Evolutionary conservation across 2,329 filamentous ascomycete species (phyloP).

Genomic region (Paramyrothecium sp.): DNA sequence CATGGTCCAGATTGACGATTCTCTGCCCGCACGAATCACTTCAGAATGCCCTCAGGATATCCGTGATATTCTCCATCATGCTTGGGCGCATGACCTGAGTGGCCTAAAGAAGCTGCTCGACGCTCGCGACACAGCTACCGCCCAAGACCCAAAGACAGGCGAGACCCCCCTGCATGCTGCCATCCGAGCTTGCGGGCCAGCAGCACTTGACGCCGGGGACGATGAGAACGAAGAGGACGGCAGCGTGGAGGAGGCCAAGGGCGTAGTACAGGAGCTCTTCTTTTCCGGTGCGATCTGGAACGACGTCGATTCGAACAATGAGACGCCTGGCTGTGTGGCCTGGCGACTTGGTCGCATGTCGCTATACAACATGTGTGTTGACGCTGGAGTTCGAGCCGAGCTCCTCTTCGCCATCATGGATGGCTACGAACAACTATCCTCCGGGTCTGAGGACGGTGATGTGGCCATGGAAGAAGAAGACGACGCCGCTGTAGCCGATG

Average conservation of each 20-base stretch:
- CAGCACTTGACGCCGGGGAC: slow-evolving; percentile 19
- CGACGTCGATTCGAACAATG: slow-evolving; percentile 79
- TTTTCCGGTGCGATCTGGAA: slow-evolving; percentile 96
- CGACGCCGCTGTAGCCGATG: slow-evolving; percentile 28
- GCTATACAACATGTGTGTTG: slow-evolving; percentile 80
- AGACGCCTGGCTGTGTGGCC: slow-evolving; percentile 91
- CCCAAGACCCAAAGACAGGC: slow-evolving; percentile 81
- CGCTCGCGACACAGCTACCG: slow-evolving; percentile 63
- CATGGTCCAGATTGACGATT: slow-evolving; percentile 42
- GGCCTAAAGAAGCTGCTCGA: slow-evolving; percentile 69
- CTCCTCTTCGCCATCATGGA: slow-evolving; percentile 80
- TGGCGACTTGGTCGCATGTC: slow-evolving; percentile 63
- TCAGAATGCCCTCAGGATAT: slow-evolving; percentile 48
- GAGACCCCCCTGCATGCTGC: slow-evolving; percentile 88
- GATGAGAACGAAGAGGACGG: slow-evolving; percentile 32
- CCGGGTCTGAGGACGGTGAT: slow-evolving; percentile 48
- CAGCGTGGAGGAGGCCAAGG: slow-evolving; percentile 58
- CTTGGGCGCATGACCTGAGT: slow-evolving; percentile 61
- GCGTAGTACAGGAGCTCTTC: slow-evolving; percentile 73
- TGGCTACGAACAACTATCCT: slow-evolving; percentile 72
- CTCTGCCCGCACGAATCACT: slow-evolving; percentile 52
- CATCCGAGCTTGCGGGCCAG: slow-evolving; percentile 69
- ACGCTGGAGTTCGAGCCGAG: slow-evolving; percentile 88
- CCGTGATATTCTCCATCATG: slow-evolving; percentile 50
- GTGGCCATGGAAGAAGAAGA: slow-evolving; percentile 37